phyloP scores from a whole-genome alignment of 176 grass and related monocot species.

The Echinochloa phyllopogon region DNA sequence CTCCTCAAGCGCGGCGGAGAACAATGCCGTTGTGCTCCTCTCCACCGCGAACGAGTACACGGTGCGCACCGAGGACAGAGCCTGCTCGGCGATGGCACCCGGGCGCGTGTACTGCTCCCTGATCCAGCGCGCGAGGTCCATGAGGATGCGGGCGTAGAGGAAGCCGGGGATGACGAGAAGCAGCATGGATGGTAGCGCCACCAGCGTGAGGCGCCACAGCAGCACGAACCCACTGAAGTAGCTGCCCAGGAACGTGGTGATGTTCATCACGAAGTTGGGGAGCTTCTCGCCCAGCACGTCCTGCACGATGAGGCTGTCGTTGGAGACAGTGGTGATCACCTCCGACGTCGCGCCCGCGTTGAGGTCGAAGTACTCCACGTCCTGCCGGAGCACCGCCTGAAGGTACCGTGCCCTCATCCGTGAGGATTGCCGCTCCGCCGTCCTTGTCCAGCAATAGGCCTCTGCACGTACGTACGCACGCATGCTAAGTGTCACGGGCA shows the following conservation, averaged over 20 bases:
- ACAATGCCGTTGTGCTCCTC: constrained; percentile 58
- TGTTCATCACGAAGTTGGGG: constrained; percentile 91
- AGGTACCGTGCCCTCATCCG: constrained; percentile 79
- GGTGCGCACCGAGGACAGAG: constrained; percentile 79
- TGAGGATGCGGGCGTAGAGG: constrained; percentile 72
- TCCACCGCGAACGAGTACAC: constrained; percentile 86
- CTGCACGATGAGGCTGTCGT: constrained; percentile 85
- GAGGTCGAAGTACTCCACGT: constrained; percentile 97
- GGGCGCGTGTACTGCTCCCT: constrained; percentile 72
- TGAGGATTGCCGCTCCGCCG: constrained; percentile 88
- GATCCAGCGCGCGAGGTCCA: constrained; percentile 66
- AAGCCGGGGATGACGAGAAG: constrained; percentile 84
- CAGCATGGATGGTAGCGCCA: constrained; percentile 62
- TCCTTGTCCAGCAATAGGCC: constrained; percentile 91
- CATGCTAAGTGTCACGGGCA: neutral
- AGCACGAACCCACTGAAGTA: constrained; percentile 72
- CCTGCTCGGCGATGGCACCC: constrained; percentile 75
- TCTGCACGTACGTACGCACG: constrained; percentile 48
- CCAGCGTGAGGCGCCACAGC: constrained; percentile 69
- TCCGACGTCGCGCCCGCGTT: constrained; percentile 69
- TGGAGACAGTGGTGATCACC: constrained; percentile 87
- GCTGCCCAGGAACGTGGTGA: constrained; percentile 63
- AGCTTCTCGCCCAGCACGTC: constrained; percentile 91
- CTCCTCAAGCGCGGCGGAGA: constrained; percentile 71
- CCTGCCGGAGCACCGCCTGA: constrained; percentile 81